Percentiles rank a stretch among this genome's conserved stretches.
Evolutionary conservation across 108 stramenopile genomes (phyloP).

Genomic region (Bacterosira constricta): DNA sequence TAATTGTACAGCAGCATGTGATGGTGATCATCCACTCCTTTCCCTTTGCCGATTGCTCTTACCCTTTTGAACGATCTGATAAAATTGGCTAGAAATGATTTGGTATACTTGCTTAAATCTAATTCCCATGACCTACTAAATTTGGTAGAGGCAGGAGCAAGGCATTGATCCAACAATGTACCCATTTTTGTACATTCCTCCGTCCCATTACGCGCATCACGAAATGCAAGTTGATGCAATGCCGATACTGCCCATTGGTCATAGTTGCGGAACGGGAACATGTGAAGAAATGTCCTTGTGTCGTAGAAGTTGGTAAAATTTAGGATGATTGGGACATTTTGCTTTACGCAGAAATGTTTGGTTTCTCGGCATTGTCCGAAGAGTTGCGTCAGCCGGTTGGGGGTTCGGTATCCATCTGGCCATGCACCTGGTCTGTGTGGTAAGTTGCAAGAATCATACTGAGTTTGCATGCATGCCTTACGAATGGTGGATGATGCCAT

Average conservation of each 20-base stretch:
- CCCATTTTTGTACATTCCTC: neutral
- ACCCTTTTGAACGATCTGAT: neutral
- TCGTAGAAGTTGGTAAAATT: neutral
- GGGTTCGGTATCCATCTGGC: constrained; percentile 11
- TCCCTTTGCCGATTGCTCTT: neutral
- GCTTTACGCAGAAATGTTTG: constrained; percentile 7
- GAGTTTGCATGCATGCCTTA: neutral
- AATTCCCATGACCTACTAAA: too few relatives aligned
- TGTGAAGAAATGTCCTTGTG: constrained; percentile 4
- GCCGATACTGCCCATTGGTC: constrained; percentile 23
- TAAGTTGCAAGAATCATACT: neutral
- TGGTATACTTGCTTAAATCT: neutral
- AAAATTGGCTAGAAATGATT: neutral
- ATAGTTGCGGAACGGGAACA: constrained; percentile 17
- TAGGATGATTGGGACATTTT: neutral
- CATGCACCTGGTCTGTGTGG: neutral
- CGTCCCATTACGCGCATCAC: constrained; percentile 18
- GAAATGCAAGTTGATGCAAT: constrained; percentile 14
- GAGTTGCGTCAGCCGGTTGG: neutral
- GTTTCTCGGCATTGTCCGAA: neutral
- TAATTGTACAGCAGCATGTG: constrained; percentile 13
- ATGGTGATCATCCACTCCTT: neutral
- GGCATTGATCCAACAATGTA: neutral
- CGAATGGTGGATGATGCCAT: neutral
- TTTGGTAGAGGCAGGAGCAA: neutral